A percentile compares a stretch with the other conserved stretches of the same genome.
Conservation (phyloP, 495 filamentous ascomycete genomes). For the Cetradonia linearis region DNA sequence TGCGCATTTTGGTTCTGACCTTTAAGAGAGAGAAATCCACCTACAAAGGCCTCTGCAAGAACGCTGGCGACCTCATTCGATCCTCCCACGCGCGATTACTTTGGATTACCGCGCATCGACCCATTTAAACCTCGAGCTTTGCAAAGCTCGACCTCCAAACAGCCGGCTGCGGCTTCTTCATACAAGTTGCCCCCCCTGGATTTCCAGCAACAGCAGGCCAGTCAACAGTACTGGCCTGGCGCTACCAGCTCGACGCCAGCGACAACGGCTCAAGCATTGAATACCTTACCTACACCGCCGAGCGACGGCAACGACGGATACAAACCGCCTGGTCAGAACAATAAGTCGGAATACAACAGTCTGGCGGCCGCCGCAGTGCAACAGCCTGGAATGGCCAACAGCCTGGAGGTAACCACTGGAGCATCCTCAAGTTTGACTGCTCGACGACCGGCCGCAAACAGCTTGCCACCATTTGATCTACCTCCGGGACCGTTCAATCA, state of each 20-base stretch:
- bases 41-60: neutral
- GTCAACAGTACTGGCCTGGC: conserved; percentile 26
- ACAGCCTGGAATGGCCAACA: conserved; percentile 38
- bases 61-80: conserved; percentile 19
- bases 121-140: conserved; percentile 8
- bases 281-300: conserved; percentile 29
- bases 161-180: conserved; percentile 13
- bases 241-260: conserved; percentile 24
- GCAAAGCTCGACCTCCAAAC: conserved; percentile 3
- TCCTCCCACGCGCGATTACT: conserved; percentile 20
- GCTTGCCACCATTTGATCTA: conserved; percentile 53
- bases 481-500: conserved; percentile 40
- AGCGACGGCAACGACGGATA: conserved; percentile 33
- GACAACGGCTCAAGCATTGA: conserved; percentile 20
- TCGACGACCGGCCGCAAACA: conserved; percentile 50
- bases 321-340: conserved; percentile 25
- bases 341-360: conserved; percentile 28
- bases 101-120: conserved; percentile 16
- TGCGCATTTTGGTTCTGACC: neutral
- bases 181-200: conserved; percentile 29
- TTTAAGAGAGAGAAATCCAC: neutral
- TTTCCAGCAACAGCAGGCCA: conserved; percentile 23
- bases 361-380: conserved; percentile 40
- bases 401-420: conserved; percentile 35
- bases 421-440: conserved; percentile 43